phyloP scores from a whole-genome alignment of 371 early-diverging fungal genomes.

The Mucor piriformis region DNA sequence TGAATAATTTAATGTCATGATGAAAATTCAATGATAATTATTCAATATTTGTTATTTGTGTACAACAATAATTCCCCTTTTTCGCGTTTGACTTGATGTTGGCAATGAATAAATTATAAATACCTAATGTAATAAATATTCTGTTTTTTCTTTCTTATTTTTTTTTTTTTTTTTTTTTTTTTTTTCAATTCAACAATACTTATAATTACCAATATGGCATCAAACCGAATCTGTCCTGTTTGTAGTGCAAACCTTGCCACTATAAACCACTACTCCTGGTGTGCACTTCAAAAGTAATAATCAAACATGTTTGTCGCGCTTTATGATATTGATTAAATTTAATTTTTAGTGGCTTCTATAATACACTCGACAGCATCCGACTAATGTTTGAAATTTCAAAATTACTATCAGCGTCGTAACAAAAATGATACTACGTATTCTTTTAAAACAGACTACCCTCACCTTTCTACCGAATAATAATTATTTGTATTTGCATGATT shows the following conservation, averaged over 20 bases:
- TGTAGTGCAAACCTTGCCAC: conserved; percentile 25
- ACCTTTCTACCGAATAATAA: not conserved
- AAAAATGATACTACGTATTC: not conserved
- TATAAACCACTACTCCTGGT: conserved; percentile 27
- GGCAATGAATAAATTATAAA: not conserved
- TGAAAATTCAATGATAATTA: not conserved
- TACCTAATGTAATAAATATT: not conserved
- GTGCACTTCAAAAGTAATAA: conserved; percentile 31
- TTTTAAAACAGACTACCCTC: not conserved
- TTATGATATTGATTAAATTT: not conserved
- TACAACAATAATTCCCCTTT: conserved; percentile 5
- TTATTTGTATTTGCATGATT: conserved; percentile 4
- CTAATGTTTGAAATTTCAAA: not conserved
- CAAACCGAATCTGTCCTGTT: conserved; percentile 9
- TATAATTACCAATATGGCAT: not conserved
- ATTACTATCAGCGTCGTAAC: not conserved
- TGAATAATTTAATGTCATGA: not conserved
- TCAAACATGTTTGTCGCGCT: not conserved
- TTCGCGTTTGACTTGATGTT: conserved; percentile 4
- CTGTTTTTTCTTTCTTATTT: not conserved
- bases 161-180: conserved; percentile 7
- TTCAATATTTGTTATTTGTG: conserved; percentile 11
- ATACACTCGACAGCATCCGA: not conserved
- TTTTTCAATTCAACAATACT: not conserved
- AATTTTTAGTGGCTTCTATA: not conserved